Evolutionary conservation across 352 stramenopile species (phyloP).

Genomic region (Phytophthora rubi): DNA sequence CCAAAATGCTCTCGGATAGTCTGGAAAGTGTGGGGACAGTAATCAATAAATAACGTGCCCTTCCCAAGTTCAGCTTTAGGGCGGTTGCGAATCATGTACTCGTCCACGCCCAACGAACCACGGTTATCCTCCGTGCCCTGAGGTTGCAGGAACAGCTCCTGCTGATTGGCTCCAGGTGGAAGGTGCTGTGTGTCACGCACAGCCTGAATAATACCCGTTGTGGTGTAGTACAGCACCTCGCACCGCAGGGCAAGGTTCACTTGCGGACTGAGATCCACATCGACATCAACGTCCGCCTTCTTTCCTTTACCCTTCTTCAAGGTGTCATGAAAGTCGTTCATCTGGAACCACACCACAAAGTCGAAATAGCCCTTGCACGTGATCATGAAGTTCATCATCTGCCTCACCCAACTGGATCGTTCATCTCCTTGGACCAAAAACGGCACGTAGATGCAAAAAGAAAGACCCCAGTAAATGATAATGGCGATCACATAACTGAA

Average conservation of each 20-base stretch:
- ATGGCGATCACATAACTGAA: slow-evolving; percentile 89
- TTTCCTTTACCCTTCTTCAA: slow-evolving; percentile 48
- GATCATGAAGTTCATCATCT: slow-evolving; percentile 92
- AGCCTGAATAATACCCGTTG: slow-evolving; percentile 88
- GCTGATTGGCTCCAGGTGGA: slow-evolving; percentile 68
- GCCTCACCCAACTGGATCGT: slow-evolving; percentile 51
- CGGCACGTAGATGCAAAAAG: slow-evolving; percentile 86
- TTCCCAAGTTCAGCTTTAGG: slow-evolving; percentile 77
- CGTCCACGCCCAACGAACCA: slow-evolving; percentile 76
- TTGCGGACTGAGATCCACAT: slow-evolving; percentile 86
- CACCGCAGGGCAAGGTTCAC: slow-evolving; percentile 86
- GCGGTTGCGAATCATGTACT: slow-evolving; percentile 85
- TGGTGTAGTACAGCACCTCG: slow-evolving; percentile 90
- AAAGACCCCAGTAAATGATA: slow-evolving; percentile 91
- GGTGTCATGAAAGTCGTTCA: slow-evolving; percentile 81
- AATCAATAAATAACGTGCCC: slow-evolving; percentile 88
- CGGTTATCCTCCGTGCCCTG: slow-evolving; percentile 82
- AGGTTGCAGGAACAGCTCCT: slow-evolving; percentile 82
- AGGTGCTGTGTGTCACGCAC: slow-evolving; percentile 77
- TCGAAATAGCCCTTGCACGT: slow-evolving; percentile 92
- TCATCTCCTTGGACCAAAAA: slow-evolving; percentile 75
- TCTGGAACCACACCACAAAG: slow-evolving; percentile 90
- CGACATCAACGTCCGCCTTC: slow-evolving; percentile 80
- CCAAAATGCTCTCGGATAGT: slow-evolving; percentile 88
- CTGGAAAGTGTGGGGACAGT: slow-evolving; percentile 87